These are phyloP conservation scores for Mortierella sp. DNA, from an alignment of 371 early-diverging fungal species.

Conservation along the genomic window DNA sequence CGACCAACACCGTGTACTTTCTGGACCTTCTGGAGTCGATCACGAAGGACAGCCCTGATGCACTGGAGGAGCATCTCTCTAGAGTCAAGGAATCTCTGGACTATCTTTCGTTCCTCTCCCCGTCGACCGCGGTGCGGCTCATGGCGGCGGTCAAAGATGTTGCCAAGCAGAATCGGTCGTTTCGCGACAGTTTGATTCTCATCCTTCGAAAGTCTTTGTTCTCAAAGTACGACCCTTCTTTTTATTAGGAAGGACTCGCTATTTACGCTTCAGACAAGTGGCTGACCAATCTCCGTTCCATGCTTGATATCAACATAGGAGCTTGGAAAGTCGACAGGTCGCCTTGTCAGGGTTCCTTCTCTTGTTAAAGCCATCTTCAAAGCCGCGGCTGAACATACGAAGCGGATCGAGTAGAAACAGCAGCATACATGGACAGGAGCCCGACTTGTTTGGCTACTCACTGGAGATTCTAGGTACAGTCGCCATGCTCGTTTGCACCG, in stretches of 20 bases:
- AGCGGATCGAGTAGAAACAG: slow-evolving; percentile 29
- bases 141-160: slow-evolving; percentile 67
- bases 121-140: slow-evolving; percentile 65
- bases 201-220: slow-evolving; percentile 74
- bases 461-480: slow-evolving; percentile 70
- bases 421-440: background rate
- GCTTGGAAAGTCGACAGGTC: slow-evolving; percentile 68
- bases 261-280: background rate
- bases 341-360: slow-evolving; percentile 71
- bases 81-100: slow-evolving; percentile 73
- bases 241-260: background rate
- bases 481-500: background rate
- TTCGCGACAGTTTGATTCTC: slow-evolving; percentile 72
- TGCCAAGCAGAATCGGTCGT: slow-evolving; percentile 61
- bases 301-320: slow-evolving; percentile 54
- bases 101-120: slow-evolving; percentile 69
- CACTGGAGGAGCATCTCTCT: slow-evolving; percentile 40
- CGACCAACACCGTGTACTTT: slow-evolving; percentile 64
- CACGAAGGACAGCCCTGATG: slow-evolving; percentile 61
- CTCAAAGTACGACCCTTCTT: slow-evolving; percentile 64
- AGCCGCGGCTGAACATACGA: slow-evolving; percentile 15
- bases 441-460: slow-evolving; percentile 39
- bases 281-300: background rate
- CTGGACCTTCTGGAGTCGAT: slow-evolving; percentile 64
- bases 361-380: slow-evolving; percentile 54